Evolutionary conservation across 257 asterid genomes (phyloP), one percentile per base, ranked within the genome.

Genomic region (Solanum appendiculatum): DNA sequence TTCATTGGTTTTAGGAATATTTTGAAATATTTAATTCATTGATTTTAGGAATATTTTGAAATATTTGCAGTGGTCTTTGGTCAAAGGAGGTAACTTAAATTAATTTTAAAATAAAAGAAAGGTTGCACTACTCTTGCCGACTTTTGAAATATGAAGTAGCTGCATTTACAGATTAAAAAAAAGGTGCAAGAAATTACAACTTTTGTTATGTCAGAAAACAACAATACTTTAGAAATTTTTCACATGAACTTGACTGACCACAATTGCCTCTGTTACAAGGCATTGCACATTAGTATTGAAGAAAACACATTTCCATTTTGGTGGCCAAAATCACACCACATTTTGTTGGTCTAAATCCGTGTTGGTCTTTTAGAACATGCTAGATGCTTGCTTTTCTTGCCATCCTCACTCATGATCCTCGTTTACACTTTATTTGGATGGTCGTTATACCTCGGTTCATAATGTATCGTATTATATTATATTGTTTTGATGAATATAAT

Each of bases 41-140:
- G 8, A 14, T 40, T 25, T 39, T 75, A 3, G 34, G 36, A 75
- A 39, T 77, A 14, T 78, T 78, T 42, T 78, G 63, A 44, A 3
- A 12, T 12, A 12, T 73, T 23, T 40, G 83, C 1, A 15, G 23
- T 27, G 20, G 46, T 48, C 51, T 60, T 60, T 36, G 87, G 89
- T 86, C 90, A 86, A 88, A 51, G 51, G 48, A 73, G 36, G 77
- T 83, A 68, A 81, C 23, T 66, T 37, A 27, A 48, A 80, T 80
- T 7, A 78, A 80, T 80, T 15, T 56, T 46, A 46, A 80, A 80
- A 46, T 27, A 80, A 80, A 3, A 46, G 18, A 80, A 44, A 42
- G 5, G 23, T 20, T 40, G n/a, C 63, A 54, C 63, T 31, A 16
- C 5, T 44, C 25, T 78, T 80, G 66, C 85, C 66, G 85, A 46